phyloP scores from a whole-genome alignment of 352 stramenopile species.

The Pythium plurisporium region DNA sequence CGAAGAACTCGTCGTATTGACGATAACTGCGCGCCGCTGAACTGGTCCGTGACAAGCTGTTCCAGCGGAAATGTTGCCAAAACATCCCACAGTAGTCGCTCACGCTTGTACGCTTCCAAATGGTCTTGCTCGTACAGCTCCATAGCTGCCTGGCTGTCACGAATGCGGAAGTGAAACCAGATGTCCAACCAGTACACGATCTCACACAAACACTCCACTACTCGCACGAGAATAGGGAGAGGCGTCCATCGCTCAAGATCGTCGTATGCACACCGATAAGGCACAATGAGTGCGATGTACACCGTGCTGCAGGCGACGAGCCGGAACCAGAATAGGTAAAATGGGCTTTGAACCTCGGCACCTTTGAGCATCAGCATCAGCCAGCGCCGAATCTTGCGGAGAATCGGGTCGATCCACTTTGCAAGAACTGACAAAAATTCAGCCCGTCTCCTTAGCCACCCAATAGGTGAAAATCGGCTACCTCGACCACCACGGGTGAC shows the following conservation, averaged over 20 bases:
- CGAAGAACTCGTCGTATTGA: slow-evolving; percentile 14
- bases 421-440: not conserved
- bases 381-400: not conserved
- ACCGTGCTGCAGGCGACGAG: slow-evolving; percentile 41
- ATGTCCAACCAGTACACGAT: slow-evolving; percentile 50
- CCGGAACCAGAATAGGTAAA: slow-evolving; percentile 53
- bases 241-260: slow-evolving; percentile 27
- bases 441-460: slow-evolving; percentile 6
- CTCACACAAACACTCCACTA: slow-evolving; percentile 42
- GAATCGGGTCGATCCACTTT: not conserved
- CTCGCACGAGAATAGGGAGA: slow-evolving; percentile 14
- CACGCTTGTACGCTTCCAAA: slow-evolving; percentile 34
- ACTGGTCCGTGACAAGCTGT: slow-evolving; percentile 23
- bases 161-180: slow-evolving; percentile 47
- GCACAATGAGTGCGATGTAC: slow-evolving; percentile 31
- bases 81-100: slow-evolving; percentile 38
- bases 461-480: not conserved
- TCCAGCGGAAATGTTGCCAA: slow-evolving; percentile 42
- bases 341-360: slow-evolving; percentile 44
- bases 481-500: slow-evolving; percentile 22
- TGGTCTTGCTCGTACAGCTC: slow-evolving; percentile 56
- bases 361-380: slow-evolving; percentile 24
- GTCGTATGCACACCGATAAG: slow-evolving; percentile 39
- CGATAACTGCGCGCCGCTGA: slow-evolving; percentile 31
- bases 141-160: slow-evolving; percentile 32